Conservation (phyloP, 2,329 filamentous ascomycete genomes). For the Xylogone sp. region DNA sequence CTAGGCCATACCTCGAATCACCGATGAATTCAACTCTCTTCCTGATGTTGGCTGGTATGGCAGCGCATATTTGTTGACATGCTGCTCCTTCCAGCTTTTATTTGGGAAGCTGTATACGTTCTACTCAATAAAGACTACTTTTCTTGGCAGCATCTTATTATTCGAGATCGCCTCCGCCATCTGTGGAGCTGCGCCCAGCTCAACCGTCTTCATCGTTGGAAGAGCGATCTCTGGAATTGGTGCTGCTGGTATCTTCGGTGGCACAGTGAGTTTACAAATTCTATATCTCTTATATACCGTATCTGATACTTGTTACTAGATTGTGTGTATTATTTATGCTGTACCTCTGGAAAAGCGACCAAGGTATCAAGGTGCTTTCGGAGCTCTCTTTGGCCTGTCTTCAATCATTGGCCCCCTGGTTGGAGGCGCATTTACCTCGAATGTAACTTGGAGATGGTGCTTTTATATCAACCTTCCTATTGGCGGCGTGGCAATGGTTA, state of each 20-base stretch:
- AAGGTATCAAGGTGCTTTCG: too few relatives aligned
- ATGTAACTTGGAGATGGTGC: slow-evolving; percentile 23
- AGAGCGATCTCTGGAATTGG: slow-evolving; percentile 27
- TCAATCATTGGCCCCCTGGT: slow-evolving; percentile 16
- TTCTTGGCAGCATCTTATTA: slow-evolving; percentile 10
- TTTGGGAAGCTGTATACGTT: slow-evolving; percentile 16
- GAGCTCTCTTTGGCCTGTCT: background rate
- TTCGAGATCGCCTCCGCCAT: slow-evolving; percentile 17
- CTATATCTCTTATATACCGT: slow-evolving; percentile 10
- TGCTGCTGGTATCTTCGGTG: slow-evolving; percentile 28
- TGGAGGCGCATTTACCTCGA: slow-evolving; percentile 24
- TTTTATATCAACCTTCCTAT: slow-evolving; percentile 32
- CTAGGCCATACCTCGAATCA: slow-evolving; percentile 51
- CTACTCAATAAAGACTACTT: slow-evolving; percentile 12
- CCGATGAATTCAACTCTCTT: slow-evolving; percentile 30
- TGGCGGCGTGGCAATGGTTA: background rate
- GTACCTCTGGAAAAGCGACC: too few relatives aligned
- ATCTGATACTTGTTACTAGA: too few relatives aligned
- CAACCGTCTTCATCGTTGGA: slow-evolving; percentile 33
- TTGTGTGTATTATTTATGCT: too few relatives aligned
- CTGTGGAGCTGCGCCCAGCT: slow-evolving; percentile 21
- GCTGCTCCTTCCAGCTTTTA: slow-evolving; percentile 11
- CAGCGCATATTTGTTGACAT: slow-evolving; percentile 30
- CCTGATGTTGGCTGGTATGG: slow-evolving; percentile 33
- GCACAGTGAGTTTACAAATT: slow-evolving; percentile 3